Conservation (phyloP, 192 early-diverging fungal genomes). For the Geranomyces michiganensis region DNA sequence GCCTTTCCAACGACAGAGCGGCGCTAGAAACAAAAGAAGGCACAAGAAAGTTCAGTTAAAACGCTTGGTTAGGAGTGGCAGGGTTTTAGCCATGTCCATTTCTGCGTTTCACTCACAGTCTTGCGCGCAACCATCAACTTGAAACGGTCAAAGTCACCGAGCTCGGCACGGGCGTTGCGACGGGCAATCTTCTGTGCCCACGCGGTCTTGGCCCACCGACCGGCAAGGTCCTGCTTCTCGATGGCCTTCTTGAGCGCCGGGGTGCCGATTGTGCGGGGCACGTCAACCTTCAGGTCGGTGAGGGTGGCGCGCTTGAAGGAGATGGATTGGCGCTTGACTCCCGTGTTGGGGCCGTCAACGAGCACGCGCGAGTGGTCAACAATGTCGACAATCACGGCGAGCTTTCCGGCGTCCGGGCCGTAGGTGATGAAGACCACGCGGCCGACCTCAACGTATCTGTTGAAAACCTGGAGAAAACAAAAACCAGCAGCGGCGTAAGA, state of each 20-base stretch:
- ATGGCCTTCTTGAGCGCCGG: constrained; percentile 76
- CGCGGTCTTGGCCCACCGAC: constrained; percentile 82
- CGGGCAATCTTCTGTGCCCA: constrained; percentile 96
- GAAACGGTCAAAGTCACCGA: constrained; percentile 98
- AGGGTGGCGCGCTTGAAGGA: constrained; percentile 89
- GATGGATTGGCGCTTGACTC: constrained; percentile 83
- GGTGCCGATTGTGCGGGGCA: constrained; percentile 83
- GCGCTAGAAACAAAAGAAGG: constrained; percentile 22
- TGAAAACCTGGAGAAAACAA: constrained; percentile 43
- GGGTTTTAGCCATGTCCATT: not conserved
- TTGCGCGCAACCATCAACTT: constrained; percentile 94
- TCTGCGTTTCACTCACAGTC: constrained; percentile 61
- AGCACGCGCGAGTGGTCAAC: constrained; percentile 98
- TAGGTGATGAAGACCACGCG: constrained; percentile 96
- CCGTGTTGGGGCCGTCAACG: constrained; percentile 96
- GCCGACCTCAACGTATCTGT: constrained; percentile 89
- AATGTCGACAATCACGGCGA: constrained; percentile 98
- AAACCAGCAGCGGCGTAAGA: too few species aligned
- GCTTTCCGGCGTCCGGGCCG: constrained; percentile 94
- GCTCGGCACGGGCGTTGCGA: constrained; percentile 73
- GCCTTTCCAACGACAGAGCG: constrained; percentile 47
- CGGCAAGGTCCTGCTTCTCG: constrained; percentile 82
- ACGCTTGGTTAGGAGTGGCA: not conserved
- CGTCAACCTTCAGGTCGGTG: constrained; percentile 82
- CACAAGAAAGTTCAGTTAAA: not conserved